Conservation (phyloP, 345 rosid genomes). For the Diplotaxis tenuifolia region DNA sequence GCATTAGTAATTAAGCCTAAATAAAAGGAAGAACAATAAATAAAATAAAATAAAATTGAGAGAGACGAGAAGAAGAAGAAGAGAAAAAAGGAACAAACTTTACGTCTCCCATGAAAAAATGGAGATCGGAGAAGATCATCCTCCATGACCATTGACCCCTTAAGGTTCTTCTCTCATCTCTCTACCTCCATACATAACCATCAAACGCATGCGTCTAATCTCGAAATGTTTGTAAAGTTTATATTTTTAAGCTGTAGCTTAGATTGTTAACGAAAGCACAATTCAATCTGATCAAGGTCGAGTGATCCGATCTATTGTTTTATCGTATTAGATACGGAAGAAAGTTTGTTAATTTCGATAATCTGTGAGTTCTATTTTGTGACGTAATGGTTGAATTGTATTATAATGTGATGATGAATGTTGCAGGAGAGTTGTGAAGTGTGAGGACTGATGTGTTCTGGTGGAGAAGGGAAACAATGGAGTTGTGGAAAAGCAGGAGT, state of each 20-base stretch:
- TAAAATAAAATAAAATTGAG: not conserved
- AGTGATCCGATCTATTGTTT: slow-evolving; percentile 29
- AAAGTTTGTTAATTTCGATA: slow-evolving; percentile 7
- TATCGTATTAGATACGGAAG: not conserved
- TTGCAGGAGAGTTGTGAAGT: slow-evolving; percentile 34
- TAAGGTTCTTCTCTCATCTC: slow-evolving; percentile 36
- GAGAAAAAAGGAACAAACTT: slow-evolving; percentile 36
- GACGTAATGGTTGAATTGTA: too few relatives aligned
- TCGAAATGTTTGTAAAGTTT: not conserved
- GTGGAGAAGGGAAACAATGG: slow-evolving; percentile 61
- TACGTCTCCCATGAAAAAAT: slow-evolving; percentile 39
- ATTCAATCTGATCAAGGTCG: not conserved
- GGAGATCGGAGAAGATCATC: slow-evolving; percentile 49
- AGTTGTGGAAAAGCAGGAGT: slow-evolving; percentile 59
- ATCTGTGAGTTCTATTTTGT: not conserved
- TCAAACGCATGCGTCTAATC: not conserved
- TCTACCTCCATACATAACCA: too few relatives aligned
- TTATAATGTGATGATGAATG: slow-evolving; percentile 27
- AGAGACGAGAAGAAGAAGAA: not conserved
- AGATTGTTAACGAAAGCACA: not conserved
- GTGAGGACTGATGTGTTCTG: slow-evolving; percentile 61
- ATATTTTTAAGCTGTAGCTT: not conserved
- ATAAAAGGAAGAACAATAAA: not conserved
- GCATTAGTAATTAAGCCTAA: slow-evolving; percentile 4
- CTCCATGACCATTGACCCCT: slow-evolving; percentile 39